Base-by-base conservation (phyloP, 495 filamentous ascomycete species). In the Neurospora sublineolata region DNA sequence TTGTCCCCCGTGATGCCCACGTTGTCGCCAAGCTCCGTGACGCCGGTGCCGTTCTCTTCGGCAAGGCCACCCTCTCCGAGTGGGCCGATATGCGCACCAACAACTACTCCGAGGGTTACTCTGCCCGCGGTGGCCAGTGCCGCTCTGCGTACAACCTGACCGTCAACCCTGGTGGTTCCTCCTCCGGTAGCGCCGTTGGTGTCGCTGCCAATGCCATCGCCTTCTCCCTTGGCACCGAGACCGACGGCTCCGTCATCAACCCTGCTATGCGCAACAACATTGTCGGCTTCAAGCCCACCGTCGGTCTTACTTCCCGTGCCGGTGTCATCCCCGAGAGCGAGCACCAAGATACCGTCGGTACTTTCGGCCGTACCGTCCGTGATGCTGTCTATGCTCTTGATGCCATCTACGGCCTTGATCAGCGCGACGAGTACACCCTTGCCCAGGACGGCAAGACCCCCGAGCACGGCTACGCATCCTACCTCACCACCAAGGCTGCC, bases 81-180 rank as follows among this genome's bases (percentile, higher is more conserved):
- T 93, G 90, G 90, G 90, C 90, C 4, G 87, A 89, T 74, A 76
- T 91, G 88, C 84, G 90, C n/a, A 87, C 83, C 36, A 90, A 87
- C 77, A 84, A 89, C 75, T 91, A 91, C 78, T 89, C 88, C 23
- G 88, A 90, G 78, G 91, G 89, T 4, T 93, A 91, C 78, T 88
- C 85, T 10, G 85, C 79, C 4, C 84, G 89, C 60, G 90, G 90
- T 23, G 91, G 91, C 2, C 91, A 93, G 77, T 82, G 82, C 41
- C 80, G 89, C 60, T 89, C 84, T 72, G 82, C 90, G 3, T 92
- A 91, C 81, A 91, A 92, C 78, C 80, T 92, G 44, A 90, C 88
- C 2, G 79, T 89, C 12, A 91, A 89, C 77, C 91, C 90, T 5
- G 89, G 89, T 39, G 89, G 89, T 16, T 87, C 84, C 71, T 89